A percentile compares a stretch with the other conserved stretches of the same genome.
Evolutionary conservation across 2,329 filamentous ascomycete genomes (phyloP).

Genomic region (Trichoderma asperellum): DNA sequence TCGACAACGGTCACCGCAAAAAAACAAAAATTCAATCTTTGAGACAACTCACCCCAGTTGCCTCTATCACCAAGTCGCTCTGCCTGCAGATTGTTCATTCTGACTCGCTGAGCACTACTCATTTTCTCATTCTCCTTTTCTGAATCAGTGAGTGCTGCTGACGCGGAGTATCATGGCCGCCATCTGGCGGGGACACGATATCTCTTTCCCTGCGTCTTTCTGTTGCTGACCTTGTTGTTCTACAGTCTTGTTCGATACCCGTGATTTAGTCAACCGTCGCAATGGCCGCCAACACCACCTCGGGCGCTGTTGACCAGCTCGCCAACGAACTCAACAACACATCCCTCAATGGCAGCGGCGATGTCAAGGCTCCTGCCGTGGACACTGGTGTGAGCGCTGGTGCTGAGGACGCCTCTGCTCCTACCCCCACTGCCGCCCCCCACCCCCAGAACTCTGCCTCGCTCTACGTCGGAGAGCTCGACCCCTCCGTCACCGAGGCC

Average conservation of each 20-base stretch:
- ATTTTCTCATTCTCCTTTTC: background rate
- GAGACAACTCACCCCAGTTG: constrained; percentile 29
- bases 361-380: constrained; percentile 68
- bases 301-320: constrained; percentile 76
- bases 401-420: constrained; percentile 64
- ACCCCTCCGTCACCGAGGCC: constrained; percentile 95
- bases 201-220: background rate
- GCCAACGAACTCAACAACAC: constrained; percentile 75
- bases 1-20: constrained; percentile 35
- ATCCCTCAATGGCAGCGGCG: constrained; percentile 69
- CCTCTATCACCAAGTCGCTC: constrained; percentile 26
- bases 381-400: constrained; percentile 70
- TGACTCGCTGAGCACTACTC: constrained; percentile 26
- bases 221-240: constrained; percentile 13
- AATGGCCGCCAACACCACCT: constrained; percentile 64
- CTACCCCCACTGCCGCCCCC: constrained; percentile 73
- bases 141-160: constrained; percentile 27
- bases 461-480: constrained; percentile 98
- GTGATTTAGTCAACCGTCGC: constrained; percentile 21
- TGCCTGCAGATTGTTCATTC: constrained; percentile 25
- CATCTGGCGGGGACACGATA: background rate
- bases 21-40: constrained; percentile 21
- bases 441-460: constrained; percentile 94
- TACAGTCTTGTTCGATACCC: constrained; percentile 27
- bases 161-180: background rate